phyloP scores from a whole-genome alignment of 768 basidiomycete genomes.

The Asterophora parasitica region DNA sequence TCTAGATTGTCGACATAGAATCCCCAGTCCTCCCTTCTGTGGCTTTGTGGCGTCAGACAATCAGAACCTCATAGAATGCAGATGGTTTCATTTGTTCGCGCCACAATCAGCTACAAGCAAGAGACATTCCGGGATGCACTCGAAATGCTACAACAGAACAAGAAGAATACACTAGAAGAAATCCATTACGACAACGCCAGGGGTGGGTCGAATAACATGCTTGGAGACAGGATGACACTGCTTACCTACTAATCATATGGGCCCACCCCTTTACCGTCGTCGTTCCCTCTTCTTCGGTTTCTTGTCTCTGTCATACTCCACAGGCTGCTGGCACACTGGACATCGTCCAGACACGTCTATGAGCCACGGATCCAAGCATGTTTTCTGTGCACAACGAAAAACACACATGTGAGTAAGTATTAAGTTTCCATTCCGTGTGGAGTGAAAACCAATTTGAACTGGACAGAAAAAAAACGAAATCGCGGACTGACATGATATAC shows the following conservation, averaged over 20 bases:
- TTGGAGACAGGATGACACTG: background rate
- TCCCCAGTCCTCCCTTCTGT: too few species aligned
- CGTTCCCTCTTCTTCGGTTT: slow-evolving; percentile 6
- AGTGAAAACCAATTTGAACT: background rate
- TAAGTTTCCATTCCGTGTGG: background rate
- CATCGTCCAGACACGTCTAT: slow-evolving; percentile 81
- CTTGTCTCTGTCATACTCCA: slow-evolving; percentile 42
- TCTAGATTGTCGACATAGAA: too few species aligned
- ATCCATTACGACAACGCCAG: too few species aligned
- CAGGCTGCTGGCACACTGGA: slow-evolving; percentile 78
- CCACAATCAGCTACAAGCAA: too few species aligned
- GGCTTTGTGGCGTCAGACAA: too few species aligned
- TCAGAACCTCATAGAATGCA: too few species aligned
- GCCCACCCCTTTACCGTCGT: too few species aligned
- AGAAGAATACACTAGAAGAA: too few species aligned
- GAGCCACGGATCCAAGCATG: slow-evolving; percentile 88
- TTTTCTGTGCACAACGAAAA: slow-evolving; percentile 48
- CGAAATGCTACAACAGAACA: too few species aligned
- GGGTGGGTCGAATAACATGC: too few species aligned
- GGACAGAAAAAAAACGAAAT: background rate
- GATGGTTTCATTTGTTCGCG: too few species aligned
- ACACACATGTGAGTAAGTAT: background rate
- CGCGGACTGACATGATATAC: slow-evolving; percentile 75
- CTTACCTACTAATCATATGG: background rate
- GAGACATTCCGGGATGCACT: too few species aligned